Conservation (phyloP, 192 early-diverging fungal genomes). For the Coemansia sp. region DNA sequence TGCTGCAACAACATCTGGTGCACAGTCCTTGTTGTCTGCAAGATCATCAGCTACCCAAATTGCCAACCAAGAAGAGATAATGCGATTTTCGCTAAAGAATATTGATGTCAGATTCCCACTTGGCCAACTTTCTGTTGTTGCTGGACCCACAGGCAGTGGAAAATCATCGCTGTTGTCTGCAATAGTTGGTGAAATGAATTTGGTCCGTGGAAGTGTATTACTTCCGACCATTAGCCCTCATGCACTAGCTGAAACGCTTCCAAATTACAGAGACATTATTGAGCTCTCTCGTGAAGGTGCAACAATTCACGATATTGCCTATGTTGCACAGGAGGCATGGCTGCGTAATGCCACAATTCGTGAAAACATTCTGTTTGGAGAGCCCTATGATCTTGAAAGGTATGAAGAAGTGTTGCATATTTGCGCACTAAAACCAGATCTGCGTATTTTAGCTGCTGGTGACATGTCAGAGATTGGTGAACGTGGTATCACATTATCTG, state of each 20-base stretch:
- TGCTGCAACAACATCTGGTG: not conserved
- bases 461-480: constrained; percentile 58
- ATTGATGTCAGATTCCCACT: constrained; percentile 66
- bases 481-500: constrained; percentile 76
- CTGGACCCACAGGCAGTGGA: constrained; percentile 87
- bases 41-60: not conserved
- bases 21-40: not conserved
- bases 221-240: constrained; percentile 12
- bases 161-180: constrained; percentile 79
- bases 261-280: constrained; percentile 18
- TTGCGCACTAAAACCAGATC: constrained; percentile 82
- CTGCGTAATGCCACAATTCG: too few species aligned
- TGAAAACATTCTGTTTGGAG: constrained; percentile 72
- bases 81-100: constrained; percentile 59
- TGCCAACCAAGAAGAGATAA: not conserved
- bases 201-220: constrained; percentile 24
- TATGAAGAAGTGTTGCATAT: constrained; percentile 76
- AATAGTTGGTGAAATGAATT: constrained; percentile 78
- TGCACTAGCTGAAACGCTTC: not conserved
- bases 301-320: constrained; percentile 61
- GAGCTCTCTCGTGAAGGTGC: constrained; percentile 46
- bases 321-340: too few species aligned
- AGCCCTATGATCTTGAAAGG: constrained; percentile 64
- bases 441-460: constrained; percentile 80
- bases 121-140: constrained; percentile 71